phyloP scores from a whole-genome alignment of 176 grass and related monocot genomes.

The Pontederia crassipes region DNA sequence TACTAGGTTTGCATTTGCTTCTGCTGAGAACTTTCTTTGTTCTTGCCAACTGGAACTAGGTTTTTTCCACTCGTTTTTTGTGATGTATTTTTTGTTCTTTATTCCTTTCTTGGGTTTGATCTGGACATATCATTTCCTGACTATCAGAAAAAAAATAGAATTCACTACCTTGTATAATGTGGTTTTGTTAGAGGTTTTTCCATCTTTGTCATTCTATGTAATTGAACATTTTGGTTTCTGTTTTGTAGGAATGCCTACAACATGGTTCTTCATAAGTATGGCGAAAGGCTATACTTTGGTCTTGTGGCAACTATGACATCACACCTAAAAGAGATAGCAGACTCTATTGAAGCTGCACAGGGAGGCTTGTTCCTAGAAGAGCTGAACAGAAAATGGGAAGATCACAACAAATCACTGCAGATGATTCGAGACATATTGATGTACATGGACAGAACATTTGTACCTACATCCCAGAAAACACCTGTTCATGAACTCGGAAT shows the following conservation, averaged over 20 bases:
- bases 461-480: slow-evolving; percentile 39
- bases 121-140: no score
- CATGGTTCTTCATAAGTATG: slow-evolving; percentile 96
- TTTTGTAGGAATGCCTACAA: slow-evolving; percentile 85
- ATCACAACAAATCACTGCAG: slow-evolving; percentile 86
- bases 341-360: slow-evolving; percentile 62
- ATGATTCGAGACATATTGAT: slow-evolving; percentile 95
- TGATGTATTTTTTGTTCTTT: no score
- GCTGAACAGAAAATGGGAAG: slow-evolving; percentile 70
- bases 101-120: no score
- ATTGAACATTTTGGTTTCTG: no score
- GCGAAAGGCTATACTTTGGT: slow-evolving; percentile 68
- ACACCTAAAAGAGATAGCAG: slow-evolving; percentile 71
- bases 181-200: background rate
- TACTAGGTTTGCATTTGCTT: no score
- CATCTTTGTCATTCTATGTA: background rate
- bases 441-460: slow-evolving; percentile 95
- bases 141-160: no score
- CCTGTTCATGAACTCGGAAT: slow-evolving; percentile 87
- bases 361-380: slow-evolving; percentile 84
- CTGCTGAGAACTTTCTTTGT: no score
- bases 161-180: no score
- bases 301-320: slow-evolving; percentile 62
- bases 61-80: no score
- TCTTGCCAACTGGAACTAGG: no score